Conservation (phyloP, 768 basidiomycete genomes). For the Termitomyces sp. region DNA sequence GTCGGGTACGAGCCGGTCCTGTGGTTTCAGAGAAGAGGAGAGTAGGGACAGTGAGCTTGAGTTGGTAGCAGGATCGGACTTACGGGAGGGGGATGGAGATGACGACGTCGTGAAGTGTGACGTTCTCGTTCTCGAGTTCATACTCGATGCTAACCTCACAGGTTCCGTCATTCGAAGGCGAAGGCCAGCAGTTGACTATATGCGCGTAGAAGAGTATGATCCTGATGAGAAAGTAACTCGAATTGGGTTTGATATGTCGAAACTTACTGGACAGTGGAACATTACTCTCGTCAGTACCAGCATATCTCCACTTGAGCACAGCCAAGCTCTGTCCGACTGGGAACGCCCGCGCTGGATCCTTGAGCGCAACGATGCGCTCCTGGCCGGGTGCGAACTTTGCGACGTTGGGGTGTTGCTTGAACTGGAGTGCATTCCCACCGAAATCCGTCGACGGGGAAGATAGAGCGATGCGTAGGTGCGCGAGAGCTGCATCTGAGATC, state of each 20-base stretch:
- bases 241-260: not conserved
- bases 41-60: not conserved
- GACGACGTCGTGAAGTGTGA: constrained; percentile 77
- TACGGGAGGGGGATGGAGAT: constrained; percentile 94
- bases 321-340: constrained; percentile 83
- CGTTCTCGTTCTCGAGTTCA: constrained; percentile 81
- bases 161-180: constrained; percentile 85
- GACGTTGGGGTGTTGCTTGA: constrained; percentile 96
- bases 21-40: not conserved
- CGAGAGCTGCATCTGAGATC: constrained; percentile 68
- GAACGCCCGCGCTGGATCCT: constrained; percentile 78
- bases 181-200: constrained; percentile 95
- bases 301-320: constrained; percentile 90
- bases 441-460: constrained; percentile 49
- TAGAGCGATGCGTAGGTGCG: constrained; percentile 68
- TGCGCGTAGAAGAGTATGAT: not conserved
- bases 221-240: not conserved
- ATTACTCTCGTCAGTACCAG: constrained; percentile 85
- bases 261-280: constrained; percentile 86
- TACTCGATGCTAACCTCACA: constrained; percentile 96
- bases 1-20: constrained; percentile 83
- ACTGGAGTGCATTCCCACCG: constrained; percentile 68
- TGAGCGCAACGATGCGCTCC: constrained; percentile 65
- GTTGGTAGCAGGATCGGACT: constrained; percentile 23
- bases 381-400: constrained; percentile 74